Evolutionary conservation across 345 rosid genomes (phyloP).

Genomic region (Isatis tinctoria): DNA sequence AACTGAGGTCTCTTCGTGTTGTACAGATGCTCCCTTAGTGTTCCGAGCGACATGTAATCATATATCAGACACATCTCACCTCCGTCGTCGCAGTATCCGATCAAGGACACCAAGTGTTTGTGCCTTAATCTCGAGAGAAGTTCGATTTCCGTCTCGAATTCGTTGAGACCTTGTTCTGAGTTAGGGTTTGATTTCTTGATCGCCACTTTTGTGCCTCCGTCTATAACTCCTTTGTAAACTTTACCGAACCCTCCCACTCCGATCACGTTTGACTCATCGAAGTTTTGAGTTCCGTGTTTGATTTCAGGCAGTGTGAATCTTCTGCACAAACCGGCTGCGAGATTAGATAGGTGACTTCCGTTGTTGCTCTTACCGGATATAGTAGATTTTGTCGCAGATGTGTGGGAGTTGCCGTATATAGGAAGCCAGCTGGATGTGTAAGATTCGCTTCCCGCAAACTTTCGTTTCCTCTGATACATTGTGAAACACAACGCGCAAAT

Average conservation of each 20-base stretch:
- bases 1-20: conserved; percentile 48
- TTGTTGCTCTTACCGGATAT: conserved; percentile 39
- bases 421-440: conserved; percentile 73
- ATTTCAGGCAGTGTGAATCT: conserved; percentile 68
- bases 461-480: conserved; percentile 38
- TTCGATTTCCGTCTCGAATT: conserved; percentile 78
- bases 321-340: conserved; percentile 66
- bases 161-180: conserved; percentile 82
- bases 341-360: conserved; percentile 46
- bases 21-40: conserved; percentile 72
- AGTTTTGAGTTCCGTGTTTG: conserved; percentile 55
- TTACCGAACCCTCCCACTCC: conserved; percentile 96
- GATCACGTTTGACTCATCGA: conserved; percentile 61
- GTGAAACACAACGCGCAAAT: conserved; percentile 48
- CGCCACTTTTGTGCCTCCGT: conserved; percentile 60
- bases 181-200: conserved; percentile 81
- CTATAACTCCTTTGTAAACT: conserved; percentile 77
- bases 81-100: conserved; percentile 82
- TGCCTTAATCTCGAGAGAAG: conserved; percentile 87
- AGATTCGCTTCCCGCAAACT: conserved; percentile 29
- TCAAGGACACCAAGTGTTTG: conserved; percentile 86
- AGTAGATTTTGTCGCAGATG: conserved; percentile 53
- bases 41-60: conserved; percentile 90
- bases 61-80: conserved; percentile 87
- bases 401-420: conserved; percentile 48